Percentiles rank a stretch among this genome's conserved stretches.
These are phyloP conservation scores for Daldinia decipiens DNA, from an alignment of 495 filamentous ascomycete species.

Conservation along the genomic window DNA sequence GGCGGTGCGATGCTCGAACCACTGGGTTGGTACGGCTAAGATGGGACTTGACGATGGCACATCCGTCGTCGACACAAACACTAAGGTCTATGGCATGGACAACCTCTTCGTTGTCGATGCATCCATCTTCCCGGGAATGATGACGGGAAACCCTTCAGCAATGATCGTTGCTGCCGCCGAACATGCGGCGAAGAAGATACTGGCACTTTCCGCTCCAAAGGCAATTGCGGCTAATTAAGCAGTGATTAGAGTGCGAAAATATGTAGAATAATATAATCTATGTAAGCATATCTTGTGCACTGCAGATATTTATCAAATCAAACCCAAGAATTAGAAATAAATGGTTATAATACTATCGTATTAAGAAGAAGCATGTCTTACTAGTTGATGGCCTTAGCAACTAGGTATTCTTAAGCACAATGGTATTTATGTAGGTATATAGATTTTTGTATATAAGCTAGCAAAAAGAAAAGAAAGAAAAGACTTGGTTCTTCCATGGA, in stretches of 20 bases:
- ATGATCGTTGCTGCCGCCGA: constrained; percentile 65
- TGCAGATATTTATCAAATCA: too few relatives aligned
- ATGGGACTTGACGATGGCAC: constrained; percentile 67
- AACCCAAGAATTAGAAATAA: too few relatives aligned
- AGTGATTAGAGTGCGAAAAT: neutral
- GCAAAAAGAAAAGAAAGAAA: too few relatives aligned
- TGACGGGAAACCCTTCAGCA: constrained; percentile 64
- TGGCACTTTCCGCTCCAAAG: constrained; percentile 51
- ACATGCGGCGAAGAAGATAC: constrained; percentile 62
- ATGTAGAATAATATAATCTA: neutral
- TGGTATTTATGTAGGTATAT: too few relatives aligned
- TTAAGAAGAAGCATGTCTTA: too few relatives aligned
- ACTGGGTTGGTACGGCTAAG: constrained; percentile 66
- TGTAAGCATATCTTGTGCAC: neutral
- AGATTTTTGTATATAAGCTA: too few relatives aligned
- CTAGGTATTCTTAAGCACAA: too few relatives aligned
- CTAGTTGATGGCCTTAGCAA: too few relatives aligned
- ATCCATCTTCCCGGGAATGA: constrained; percentile 57
- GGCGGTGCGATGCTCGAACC: constrained; percentile 51
- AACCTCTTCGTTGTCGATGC: constrained; percentile 59
- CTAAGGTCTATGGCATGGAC: constrained; percentile 66
- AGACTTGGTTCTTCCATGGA: too few relatives aligned
- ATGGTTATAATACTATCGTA: too few relatives aligned
- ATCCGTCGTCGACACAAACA: constrained; percentile 65
- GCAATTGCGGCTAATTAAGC: constrained; percentile 9